Evolutionary conservation across 495 filamentous ascomycete species (phyloP).

Genomic region (Talaromyces borbonicus): DNA sequence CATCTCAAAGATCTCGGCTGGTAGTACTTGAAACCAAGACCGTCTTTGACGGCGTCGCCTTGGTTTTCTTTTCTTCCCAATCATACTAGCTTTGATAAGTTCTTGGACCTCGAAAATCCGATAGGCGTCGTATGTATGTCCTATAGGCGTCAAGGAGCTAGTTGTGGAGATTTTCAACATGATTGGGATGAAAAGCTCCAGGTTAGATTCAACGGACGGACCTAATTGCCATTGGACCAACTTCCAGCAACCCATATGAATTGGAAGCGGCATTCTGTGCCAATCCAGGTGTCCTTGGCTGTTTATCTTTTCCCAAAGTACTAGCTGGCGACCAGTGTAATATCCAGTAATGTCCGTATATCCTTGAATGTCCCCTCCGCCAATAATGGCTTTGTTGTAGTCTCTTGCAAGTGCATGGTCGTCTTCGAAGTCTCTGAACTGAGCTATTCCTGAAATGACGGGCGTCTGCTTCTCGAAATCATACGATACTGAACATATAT

Average conservation of each 20-base stretch:
- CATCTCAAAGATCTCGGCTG: background rate
- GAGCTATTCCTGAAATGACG: constrained; percentile 1
- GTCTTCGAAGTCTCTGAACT: background rate
- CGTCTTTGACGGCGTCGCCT: background rate
- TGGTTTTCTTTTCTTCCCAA: background rate
- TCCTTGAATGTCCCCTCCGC: background rate
- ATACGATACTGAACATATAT: background rate
- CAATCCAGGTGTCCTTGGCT: background rate
- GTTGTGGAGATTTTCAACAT: background rate
- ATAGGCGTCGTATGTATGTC: background rate
- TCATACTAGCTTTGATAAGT: background rate
- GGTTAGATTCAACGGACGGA: background rate
- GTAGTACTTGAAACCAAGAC: background rate
- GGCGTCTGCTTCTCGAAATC: background rate
- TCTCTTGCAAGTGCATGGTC: background rate
- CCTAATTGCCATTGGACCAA: constrained; percentile 5
- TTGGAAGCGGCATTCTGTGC: background rate
- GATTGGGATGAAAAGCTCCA: background rate
- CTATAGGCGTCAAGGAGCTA: background rate
- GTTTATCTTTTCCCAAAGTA: background rate
- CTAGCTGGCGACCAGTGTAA: background rate
- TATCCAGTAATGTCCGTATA: background rate
- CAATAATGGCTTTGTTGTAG: background rate
- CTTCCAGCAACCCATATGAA: constrained; percentile 6
- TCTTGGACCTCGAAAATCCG: background rate